These are phyloP conservation scores for Sporisorium iseilematis-ciliati DNA, from an alignment of 1,284 basidiomycete species.

Conservation along the genomic window DNA sequence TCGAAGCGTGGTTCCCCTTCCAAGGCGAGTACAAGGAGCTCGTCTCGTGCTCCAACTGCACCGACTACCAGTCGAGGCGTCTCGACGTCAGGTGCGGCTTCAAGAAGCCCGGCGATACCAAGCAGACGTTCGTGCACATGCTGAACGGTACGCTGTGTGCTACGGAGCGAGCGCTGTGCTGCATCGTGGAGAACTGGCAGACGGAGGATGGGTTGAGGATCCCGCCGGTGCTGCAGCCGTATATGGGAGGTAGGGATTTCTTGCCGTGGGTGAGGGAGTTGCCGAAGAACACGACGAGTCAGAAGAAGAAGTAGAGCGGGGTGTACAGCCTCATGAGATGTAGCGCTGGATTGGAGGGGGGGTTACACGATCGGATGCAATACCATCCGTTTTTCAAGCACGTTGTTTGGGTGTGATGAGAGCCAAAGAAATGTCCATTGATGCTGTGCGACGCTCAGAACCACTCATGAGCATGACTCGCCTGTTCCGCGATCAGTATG, in stretches of 20 bases:
- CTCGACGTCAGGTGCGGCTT: slow-evolving; percentile 67
- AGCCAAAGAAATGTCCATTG: background rate
- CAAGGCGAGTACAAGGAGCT: slow-evolving; percentile 94
- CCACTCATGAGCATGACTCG: slow-evolving; percentile 50
- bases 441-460: slow-evolving; percentile 8
- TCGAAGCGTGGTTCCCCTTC: slow-evolving; percentile 99
- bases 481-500: slow-evolving; percentile 60
- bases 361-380: background rate
- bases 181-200: slow-evolving; percentile 98
- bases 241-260: slow-evolving; percentile 96
- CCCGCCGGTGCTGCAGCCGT: slow-evolving; percentile 88
- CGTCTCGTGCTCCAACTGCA: slow-evolving; percentile 72
- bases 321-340: too few relatives aligned
- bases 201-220: slow-evolving; percentile 91
- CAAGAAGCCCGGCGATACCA: slow-evolving; percentile 68
- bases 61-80: slow-evolving; percentile 71
- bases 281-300: slow-evolving; percentile 76
- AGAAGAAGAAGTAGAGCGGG: slow-evolving; percentile 75
- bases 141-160: slow-evolving; percentile 89
- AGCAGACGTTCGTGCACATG: slow-evolving; percentile 69
- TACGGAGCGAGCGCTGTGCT: slow-evolving; percentile 94
- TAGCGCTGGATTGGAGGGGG: too few relatives aligned
- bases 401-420: background rate
- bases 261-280: slow-evolving; percentile 86
- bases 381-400: background rate